Base-by-base conservation (phyloP, 495 filamentous ascomycete genomes). In the Hyphodiscus hymeniophilus region DNA sequence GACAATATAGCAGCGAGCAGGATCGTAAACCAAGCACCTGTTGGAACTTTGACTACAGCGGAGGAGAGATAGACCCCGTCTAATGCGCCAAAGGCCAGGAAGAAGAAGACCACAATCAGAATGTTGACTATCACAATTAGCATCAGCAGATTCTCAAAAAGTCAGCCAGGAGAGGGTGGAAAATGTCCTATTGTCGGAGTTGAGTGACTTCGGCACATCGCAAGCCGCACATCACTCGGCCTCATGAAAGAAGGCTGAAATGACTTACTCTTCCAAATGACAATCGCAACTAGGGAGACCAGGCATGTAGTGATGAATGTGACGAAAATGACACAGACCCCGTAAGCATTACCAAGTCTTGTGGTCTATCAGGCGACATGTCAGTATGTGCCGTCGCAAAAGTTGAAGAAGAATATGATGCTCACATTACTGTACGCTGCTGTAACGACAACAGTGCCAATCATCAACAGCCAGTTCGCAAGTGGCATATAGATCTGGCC, bases 11-110 rank as follows among this genome's bases (percentile, higher is more conserved):
- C 62, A 0, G 80, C 71, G n/a, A 87, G 70, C 0, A 76, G 63
- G 10, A 88, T 61, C 0, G 84, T 87, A 49, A 88, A 84, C 84
- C 84, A 88, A 12, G 84, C 84, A 1, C 84, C 84, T 1, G 77
- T 62, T 2, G 84, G 84, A 7, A 87, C 75, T 52, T 88, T 88
- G 23, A 67, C 80, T 1, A 87, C 63, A 0, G 81, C 76, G 0
- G 80, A 76, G 0, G 80, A 82, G 6, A 87, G 69, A 56, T 80
- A 88, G 1, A 79, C 63, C 6, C 79, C 76, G 54, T 88, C 84
- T 11, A 85, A 60, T 3, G 64, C 67, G 15, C 66, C 80, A 35
- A 87, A 79, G 21, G 74, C 59, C 2, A 85, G 62, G 69, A 77
- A 87, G n/a, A 71, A 70, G 6, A 75, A 38, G 17, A 82, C 43